phyloP scores from a whole-genome alignment of 164 flowering plant species.

The Platanus orientalis region DNA sequence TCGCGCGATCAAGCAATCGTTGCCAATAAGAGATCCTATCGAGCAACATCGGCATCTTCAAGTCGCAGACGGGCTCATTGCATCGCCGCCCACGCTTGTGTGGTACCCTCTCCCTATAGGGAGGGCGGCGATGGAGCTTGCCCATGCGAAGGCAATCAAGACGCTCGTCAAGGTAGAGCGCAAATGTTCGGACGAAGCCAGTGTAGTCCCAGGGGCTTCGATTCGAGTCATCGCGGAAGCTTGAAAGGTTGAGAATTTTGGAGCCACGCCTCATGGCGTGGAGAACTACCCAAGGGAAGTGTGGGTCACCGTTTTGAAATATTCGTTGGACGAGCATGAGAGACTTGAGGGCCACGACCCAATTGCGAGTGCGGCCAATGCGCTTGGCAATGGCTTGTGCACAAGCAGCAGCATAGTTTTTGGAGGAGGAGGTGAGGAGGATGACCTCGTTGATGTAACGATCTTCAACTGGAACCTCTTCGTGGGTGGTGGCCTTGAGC shows the following conservation, averaged over 20 bases:
- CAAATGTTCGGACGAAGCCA: slow-evolving; percentile 68
- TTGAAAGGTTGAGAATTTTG: slow-evolving; percentile 61
- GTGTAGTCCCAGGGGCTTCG: slow-evolving; percentile 82
- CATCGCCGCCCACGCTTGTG: neutral
- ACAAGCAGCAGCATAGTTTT: slow-evolving; percentile 44
- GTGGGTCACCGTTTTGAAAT: slow-evolving; percentile 73
- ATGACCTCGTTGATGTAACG: slow-evolving; percentile 54
- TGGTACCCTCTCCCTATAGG: slow-evolving; percentile 4
- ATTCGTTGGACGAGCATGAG: slow-evolving; percentile 65
- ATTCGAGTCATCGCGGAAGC: slow-evolving; percentile 60
- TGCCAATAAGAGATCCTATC: slow-evolving; percentile 67
- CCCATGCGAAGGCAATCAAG: slow-evolving; percentile 67
- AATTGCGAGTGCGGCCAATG: slow-evolving; percentile 60
- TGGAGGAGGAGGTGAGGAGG: slow-evolving; percentile 42
- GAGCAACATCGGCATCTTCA: slow-evolving; percentile 63
- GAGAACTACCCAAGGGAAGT: slow-evolving; percentile 66
- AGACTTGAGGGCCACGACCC: slow-evolving; percentile 82
- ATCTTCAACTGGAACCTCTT: slow-evolving; percentile 56
- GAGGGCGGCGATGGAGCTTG: slow-evolving; percentile 41
- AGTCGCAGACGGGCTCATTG: slow-evolving; percentile 37
- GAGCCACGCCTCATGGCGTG: slow-evolving; percentile 64
- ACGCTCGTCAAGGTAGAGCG: slow-evolving; percentile 79
- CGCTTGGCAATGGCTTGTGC: slow-evolving; percentile 55
- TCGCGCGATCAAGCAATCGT: slow-evolving; percentile 58
- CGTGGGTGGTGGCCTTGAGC: slow-evolving; percentile 80